These are phyloP conservation scores for Blastobotrys illinoisensis DNA, from an alignment of 1,139 yeast species.

Conservation along the genomic window DNA sequence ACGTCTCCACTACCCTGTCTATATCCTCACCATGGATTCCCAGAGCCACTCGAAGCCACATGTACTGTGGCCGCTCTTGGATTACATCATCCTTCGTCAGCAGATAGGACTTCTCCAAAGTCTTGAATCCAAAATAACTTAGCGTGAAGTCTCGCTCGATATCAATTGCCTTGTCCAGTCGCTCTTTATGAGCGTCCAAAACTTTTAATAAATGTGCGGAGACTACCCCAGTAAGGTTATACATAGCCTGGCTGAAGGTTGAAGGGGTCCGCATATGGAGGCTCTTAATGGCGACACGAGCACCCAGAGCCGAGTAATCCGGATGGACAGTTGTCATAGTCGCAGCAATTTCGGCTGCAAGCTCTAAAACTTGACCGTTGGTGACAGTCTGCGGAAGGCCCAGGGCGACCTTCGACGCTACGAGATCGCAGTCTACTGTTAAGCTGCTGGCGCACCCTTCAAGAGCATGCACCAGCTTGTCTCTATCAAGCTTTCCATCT, in stretches of 20 bases:
- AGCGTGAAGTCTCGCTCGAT: conserved; percentile 61
- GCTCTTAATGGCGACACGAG: conserved; percentile 72
- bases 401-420: not conserved
- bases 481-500: not conserved
- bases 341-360: conserved; percentile 87
- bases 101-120: conserved; percentile 66
- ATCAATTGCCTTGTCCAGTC: conserved; percentile 58
- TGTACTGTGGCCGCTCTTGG: conserved; percentile 76
- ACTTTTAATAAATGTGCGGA: conserved; percentile 52
- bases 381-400: not conserved
- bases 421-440: not conserved
- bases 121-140: conserved; percentile 71
- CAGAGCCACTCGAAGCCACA: conserved; percentile 72
- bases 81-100: conserved; percentile 53
- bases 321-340: conserved; percentile 87
- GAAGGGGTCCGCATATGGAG: conserved; percentile 74
- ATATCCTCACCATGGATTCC: conserved; percentile 71
- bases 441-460: not conserved
- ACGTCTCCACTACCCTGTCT: conserved; percentile 58
- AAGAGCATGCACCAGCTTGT: not conserved
- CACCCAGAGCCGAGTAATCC: conserved; percentile 80
- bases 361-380: conserved; percentile 28
- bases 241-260: conserved; percentile 63
- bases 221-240: conserved; percentile 64
- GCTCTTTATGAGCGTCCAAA: conserved; percentile 48